Percentiles rank a stretch among this genome's conserved stretches.
These are phyloP conservation scores for Spatholobus suberectus DNA, from an alignment of 306 rosid species.

Conservation along the genomic window DNA sequence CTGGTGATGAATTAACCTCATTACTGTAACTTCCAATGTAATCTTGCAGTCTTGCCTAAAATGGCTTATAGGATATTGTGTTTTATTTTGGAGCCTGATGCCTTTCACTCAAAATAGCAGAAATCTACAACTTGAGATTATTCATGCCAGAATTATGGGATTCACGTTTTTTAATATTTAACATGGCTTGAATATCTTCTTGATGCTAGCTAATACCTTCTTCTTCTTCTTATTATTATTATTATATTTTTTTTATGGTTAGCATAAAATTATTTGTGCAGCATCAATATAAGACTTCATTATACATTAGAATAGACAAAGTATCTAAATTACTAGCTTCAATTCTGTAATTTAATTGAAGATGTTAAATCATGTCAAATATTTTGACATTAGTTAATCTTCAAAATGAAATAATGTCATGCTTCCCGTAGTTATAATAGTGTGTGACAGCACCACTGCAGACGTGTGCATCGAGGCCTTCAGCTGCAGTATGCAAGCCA, in stretches of 20 bases:
- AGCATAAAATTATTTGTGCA: background rate
- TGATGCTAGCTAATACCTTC: background rate
- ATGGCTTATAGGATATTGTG: background rate
- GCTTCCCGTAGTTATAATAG: background rate
- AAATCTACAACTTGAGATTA: background rate
- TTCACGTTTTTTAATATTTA: background rate
- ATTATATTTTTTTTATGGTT: background rate
- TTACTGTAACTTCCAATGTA: background rate
- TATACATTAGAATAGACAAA: background rate
- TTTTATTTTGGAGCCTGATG: background rate
- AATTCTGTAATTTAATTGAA: background rate
- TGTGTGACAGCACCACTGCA: background rate
- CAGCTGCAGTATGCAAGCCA: too few species aligned
- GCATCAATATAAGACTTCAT: background rate
- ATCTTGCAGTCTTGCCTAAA: background rate
- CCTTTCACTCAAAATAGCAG: background rate
- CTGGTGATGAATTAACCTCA: constrained; percentile 19
- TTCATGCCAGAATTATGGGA: background rate
- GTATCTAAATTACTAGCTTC: background rate
- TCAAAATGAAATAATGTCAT: background rate
- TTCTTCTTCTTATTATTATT: too few species aligned
- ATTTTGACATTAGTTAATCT: background rate
- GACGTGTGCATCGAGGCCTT: background rate
- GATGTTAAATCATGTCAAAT: background rate
- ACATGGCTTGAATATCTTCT: background rate